A percentile compares a stretch with the other conserved stretches of the same genome.
phyloP scores from a whole-genome alignment of 805 yeast species.

The Yamadazyma philogaea region DNA sequence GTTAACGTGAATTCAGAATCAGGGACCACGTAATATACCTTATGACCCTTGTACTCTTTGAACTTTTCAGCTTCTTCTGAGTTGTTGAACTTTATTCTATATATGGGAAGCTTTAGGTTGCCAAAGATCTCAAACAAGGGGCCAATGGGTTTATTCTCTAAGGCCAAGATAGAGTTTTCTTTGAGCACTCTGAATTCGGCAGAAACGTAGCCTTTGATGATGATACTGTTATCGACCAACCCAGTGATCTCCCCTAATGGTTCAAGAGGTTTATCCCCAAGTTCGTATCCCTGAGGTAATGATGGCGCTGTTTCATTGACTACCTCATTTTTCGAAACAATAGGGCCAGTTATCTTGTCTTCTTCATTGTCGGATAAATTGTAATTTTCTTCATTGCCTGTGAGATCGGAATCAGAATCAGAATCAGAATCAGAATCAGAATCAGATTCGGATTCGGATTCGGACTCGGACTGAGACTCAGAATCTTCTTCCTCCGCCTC shows the following conservation, averaged over 20 bases:
- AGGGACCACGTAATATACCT: conserved; percentile 75
- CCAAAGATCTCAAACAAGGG: conserved; percentile 88
- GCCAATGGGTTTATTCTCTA: conserved; percentile 73
- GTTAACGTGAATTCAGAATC: conserved; percentile 79
- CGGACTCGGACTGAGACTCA: conserved; percentile 14
- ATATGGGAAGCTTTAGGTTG: conserved; percentile 74
- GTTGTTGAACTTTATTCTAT: conserved; percentile 64
- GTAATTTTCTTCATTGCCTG: conserved; percentile 31
- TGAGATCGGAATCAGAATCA: conserved; percentile 19
- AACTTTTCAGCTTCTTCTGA: conserved; percentile 49
- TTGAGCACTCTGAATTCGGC: conserved; percentile 83
- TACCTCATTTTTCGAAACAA: conserved; percentile 74
- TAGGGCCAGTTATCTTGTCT: conserved; percentile 54
- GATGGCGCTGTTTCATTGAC: conserved; percentile 63
- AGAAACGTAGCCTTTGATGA: conserved; percentile 68
- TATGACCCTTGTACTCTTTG: conserved; percentile 47
- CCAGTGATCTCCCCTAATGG: conserved; percentile 67
- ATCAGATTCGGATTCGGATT: conserved; percentile 8
- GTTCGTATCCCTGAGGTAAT: conserved; percentile 62
- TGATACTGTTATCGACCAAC: conserved; percentile 66
- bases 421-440: conserved; percentile 15
- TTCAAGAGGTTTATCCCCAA: conserved; percentile 67
- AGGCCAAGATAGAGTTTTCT: conserved; percentile 77
- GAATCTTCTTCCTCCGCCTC: no score
- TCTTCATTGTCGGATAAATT: conserved; percentile 49